These are phyloP conservation scores for Cladophialophora yegresii DNA, from an alignment of 2,329 filamentous ascomycete species.

Conservation along the genomic window DNA sequence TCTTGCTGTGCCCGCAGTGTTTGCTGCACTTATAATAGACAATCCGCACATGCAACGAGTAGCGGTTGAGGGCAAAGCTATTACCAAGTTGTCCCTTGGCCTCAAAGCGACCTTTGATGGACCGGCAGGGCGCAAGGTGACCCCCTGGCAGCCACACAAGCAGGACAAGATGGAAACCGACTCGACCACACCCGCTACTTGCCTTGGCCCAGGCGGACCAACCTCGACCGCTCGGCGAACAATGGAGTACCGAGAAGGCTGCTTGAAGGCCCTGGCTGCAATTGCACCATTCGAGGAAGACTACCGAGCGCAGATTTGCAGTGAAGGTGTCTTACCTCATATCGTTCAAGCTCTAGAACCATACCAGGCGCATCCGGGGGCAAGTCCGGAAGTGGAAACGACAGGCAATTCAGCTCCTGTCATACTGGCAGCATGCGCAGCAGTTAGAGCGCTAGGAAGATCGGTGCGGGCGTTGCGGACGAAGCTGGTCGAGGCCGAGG, in stretches of 20 bases:
- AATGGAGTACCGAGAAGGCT: slow-evolving; percentile 73
- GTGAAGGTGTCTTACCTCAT: slow-evolving; percentile 76
- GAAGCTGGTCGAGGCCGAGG: slow-evolving; percentile 79
- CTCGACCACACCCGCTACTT: slow-evolving; percentile 1
- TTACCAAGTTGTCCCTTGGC: slow-evolving; percentile 63
- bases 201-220: slow-evolving; percentile 53
- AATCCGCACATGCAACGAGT: slow-evolving; percentile 78
- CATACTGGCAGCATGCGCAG: slow-evolving; percentile 80
- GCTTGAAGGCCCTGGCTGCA: slow-evolving; percentile 77
- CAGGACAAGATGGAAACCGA: slow-evolving; percentile 8
- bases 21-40: slow-evolving; percentile 77
- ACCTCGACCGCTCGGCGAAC: slow-evolving; percentile 66
- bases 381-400: slow-evolving; percentile 10
- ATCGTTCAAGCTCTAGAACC: slow-evolving; percentile 80
- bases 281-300: slow-evolving; percentile 79
- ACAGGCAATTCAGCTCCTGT: slow-evolving; percentile 77
- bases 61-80: slow-evolving; percentile 69
- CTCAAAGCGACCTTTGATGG: slow-evolving; percentile 68
- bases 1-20: slow-evolving; percentile 67
- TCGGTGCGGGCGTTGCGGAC: slow-evolving; percentile 84
- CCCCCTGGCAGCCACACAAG: slow-evolving; percentile 33
- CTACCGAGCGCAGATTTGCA: slow-evolving; percentile 78
- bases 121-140: slow-evolving; percentile 46
- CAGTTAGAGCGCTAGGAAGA: slow-evolving; percentile 76
- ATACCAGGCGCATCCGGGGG: slow-evolving; percentile 41